These are phyloP conservation scores for Sphaerulina vaccinii DNA, from an alignment of 2,329 filamentous ascomycete genomes.

Conservation along the genomic window DNA sequence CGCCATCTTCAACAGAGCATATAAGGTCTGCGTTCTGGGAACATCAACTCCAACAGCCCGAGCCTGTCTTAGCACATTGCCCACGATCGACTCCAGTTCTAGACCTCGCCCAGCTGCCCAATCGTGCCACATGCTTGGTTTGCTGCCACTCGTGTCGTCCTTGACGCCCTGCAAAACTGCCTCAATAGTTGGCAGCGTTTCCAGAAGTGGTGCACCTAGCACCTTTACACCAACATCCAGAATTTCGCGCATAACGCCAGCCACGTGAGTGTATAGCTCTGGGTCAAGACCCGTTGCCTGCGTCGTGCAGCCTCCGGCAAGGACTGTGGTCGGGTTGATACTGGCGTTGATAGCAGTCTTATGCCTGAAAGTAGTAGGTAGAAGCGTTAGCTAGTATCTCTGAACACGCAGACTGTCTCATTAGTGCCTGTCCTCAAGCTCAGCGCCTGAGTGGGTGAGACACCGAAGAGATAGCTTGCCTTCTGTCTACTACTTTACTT, in stretches of 20 bases:
- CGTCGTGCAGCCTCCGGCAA: constrained; percentile 64
- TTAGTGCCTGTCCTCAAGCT: too few species aligned
- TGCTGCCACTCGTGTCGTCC: constrained; percentile 61
- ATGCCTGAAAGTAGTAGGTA: too few species aligned
- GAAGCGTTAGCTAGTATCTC: too few species aligned
- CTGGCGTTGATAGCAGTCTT: constrained; percentile 74
- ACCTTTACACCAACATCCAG: constrained; percentile 62
- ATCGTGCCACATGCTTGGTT: constrained; percentile 65
- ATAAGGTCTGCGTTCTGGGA: constrained; percentile 64
- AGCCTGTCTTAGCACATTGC: constrained; percentile 67
- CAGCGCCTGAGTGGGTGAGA: too few species aligned
- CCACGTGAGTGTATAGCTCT: constrained; percentile 61
- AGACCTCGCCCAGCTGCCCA: constrained; percentile 65
- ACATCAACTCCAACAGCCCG: constrained; percentile 61
- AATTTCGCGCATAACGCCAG: constrained; percentile 68
- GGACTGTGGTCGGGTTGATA: constrained; percentile 69
- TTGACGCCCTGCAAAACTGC: constrained; percentile 62
- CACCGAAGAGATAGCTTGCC: too few species aligned
- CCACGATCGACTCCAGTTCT: constrained; percentile 70
- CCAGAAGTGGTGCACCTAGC: constrained; percentile 59
- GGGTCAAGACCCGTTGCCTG: constrained; percentile 63
- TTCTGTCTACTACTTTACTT: too few species aligned
- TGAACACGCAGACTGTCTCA: too few species aligned
- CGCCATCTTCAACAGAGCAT: constrained; percentile 63
- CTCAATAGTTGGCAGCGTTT: constrained; percentile 60